Evolutionary conservation across 116 monocot genomes (phyloP).

Genomic region (Posidonia oceanica): DNA sequence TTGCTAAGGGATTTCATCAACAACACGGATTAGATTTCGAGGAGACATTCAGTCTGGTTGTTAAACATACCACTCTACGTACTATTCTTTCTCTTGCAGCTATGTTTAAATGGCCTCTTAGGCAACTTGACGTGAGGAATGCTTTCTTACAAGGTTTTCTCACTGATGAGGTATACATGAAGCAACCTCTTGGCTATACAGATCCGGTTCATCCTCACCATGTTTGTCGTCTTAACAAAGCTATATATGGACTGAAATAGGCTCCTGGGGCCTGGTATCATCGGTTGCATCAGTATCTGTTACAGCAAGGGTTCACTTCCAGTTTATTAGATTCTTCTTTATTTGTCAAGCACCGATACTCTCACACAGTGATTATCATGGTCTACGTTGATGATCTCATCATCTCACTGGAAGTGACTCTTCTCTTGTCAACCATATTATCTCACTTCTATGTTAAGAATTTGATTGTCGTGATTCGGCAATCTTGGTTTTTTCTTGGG

Average conservation of each 20-base stretch:
- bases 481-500: not conserved
- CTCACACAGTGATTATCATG: no score
- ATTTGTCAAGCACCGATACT: no score
- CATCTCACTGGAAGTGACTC: no score
- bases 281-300: not conserved
- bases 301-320: not conserved
- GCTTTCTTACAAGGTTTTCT: no score
- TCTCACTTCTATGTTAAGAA: no score
- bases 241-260: no score
- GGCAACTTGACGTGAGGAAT: no score
- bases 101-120: no score
- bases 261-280: not conserved
- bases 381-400: no score
- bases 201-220: not conserved
- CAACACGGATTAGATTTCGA: not conserved
- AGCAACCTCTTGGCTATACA: not conserved
- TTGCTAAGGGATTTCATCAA: slow-evolving; percentile 1
- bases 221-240: no score
- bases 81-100: not conserved
- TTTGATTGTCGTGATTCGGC: no score
- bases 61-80: not conserved
- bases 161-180: not conserved
- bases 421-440: no score
- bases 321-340: not conserved
- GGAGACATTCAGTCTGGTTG: not conserved